Conservation (phyloP, 2,329 filamentous ascomycete genomes). For the Talaromyces sp. region DNA sequence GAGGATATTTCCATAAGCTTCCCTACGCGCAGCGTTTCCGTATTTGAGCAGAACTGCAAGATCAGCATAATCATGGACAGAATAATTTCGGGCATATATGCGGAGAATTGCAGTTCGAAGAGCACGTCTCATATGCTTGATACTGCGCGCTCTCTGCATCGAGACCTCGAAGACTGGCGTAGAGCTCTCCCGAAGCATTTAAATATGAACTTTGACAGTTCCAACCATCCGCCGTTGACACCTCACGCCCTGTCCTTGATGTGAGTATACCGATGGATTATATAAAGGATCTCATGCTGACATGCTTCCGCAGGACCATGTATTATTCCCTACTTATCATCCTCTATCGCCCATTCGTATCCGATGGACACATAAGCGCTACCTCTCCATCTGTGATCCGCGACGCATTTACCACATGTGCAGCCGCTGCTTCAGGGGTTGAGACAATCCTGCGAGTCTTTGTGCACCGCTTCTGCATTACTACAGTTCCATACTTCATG, state of each 20-base stretch:
- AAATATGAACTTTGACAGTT: background rate
- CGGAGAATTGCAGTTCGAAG: constrained; percentile 8
- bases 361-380: constrained; percentile 11
- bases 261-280: background rate
- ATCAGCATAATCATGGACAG: constrained; percentile 14
- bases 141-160: constrained; percentile 4
- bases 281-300: background rate
- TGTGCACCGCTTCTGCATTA: constrained; percentile 40
- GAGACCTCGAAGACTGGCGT: constrained; percentile 8
- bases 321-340: constrained; percentile 20
- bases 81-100: constrained; percentile 12
- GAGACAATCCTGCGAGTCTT: constrained; percentile 37
- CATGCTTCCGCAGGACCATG: constrained; percentile 4
- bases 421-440: constrained; percentile 35
- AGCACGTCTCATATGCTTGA: constrained; percentile 2
- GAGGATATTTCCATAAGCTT: background rate
- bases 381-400: constrained; percentile 22
- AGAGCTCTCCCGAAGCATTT: constrained; percentile 11
- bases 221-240: constrained; percentile 1
- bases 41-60: constrained; percentile 14
- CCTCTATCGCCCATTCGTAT: constrained; percentile 21
- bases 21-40: constrained; percentile 12
- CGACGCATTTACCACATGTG: constrained; percentile 31
- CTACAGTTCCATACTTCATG: constrained; percentile 45
- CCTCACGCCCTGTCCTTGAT: constrained; percentile 13